Conservation (phyloP, 768 basidiomycete genomes). For the Hygrocybe coccinea region DNA sequence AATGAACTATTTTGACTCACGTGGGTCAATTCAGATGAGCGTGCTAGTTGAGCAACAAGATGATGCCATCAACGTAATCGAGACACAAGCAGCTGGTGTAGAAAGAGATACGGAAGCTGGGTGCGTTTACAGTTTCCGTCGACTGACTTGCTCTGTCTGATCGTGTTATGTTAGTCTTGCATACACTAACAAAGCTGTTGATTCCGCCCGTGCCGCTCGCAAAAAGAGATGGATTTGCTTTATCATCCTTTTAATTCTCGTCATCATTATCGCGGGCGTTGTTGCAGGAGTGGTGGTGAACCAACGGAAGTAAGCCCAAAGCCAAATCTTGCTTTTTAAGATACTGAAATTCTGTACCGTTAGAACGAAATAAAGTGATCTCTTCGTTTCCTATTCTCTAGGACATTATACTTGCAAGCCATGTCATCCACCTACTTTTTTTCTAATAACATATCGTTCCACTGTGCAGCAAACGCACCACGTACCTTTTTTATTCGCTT, state of each 20-base stretch:
- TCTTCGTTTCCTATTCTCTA: too few relatives aligned
- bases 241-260: conserved; percentile 59
- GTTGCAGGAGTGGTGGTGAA: conserved; percentile 52
- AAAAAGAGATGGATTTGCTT: conserved; percentile 99
- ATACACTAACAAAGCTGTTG: conserved; percentile 84
- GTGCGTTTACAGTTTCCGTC: conserved; percentile 39
- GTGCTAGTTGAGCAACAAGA: conserved; percentile 93
- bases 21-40: conserved; percentile 62
- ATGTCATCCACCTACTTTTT: too few relatives aligned
- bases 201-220: conserved; percentile 80
- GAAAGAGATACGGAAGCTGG: conserved; percentile 84
- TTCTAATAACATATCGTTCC: too few relatives aligned
- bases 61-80: conserved; percentile 78
- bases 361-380: too few relatives aligned
- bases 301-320: conserved; percentile 26
- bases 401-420: too few relatives aligned
- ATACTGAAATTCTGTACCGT: not conserved
- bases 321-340: not conserved
- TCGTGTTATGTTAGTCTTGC: conserved; percentile 46
- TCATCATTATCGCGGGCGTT: conserved; percentile 63
- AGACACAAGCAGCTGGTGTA: conserved; percentile 66
- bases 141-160: not conserved
- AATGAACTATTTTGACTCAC: not conserved
- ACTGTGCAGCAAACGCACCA: too few relatives aligned
- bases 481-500: too few relatives aligned